Base-by-base conservation (phyloP, 1,284 basidiomycete species). In the Puccinia hordei region DNA sequence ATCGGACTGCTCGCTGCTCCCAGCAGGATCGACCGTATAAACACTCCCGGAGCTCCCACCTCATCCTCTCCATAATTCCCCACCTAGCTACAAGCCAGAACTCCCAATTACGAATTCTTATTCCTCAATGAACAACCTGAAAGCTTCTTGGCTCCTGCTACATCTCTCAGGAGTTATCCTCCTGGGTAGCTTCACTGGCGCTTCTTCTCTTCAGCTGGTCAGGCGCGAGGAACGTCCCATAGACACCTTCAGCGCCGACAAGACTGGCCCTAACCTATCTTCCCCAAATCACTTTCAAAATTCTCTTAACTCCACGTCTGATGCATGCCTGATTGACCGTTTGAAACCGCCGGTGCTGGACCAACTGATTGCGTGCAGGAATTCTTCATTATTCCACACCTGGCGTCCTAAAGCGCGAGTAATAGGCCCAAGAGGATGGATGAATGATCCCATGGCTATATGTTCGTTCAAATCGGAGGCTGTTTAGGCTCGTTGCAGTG, bases 391-490 rank as follows among this genome's bases (percentile, higher is more conserved):
- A 19, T 83, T 83, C 73, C 73, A 65, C n/a, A 69, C 74, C 9
- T 83, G 81, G 75, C 59, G 83, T 22, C 80, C 81, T 59, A 83
- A 83, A 66, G 83, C 83, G 15, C 66, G 82, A 0, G 71, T 83
- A 27, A 82, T 83, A 22, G 83, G 81, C 12, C 82, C 82, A 19
- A 80, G 82, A 59, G 82, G 83, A n/a, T 83, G 82, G 82, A 83
- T 83, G 82, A 83, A 83, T 73, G 83, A 82, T 33, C 82, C 82
- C 9, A 83, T 83, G 82, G 82, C 77, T 17, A 81, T 82, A 35
- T 83, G 76, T 76, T 81, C 81, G 81, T 57, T 22, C 8, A 17
- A 41, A 9, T 63, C 35, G 12, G 57, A 30, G 24, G 46, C 41
- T 9, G 27, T 38, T 33, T 38, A 22, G 61, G 35, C 55, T 38